phyloP scores from a whole-genome alignment of 345 rosid genomes.

The Aurinia saxatilis region DNA sequence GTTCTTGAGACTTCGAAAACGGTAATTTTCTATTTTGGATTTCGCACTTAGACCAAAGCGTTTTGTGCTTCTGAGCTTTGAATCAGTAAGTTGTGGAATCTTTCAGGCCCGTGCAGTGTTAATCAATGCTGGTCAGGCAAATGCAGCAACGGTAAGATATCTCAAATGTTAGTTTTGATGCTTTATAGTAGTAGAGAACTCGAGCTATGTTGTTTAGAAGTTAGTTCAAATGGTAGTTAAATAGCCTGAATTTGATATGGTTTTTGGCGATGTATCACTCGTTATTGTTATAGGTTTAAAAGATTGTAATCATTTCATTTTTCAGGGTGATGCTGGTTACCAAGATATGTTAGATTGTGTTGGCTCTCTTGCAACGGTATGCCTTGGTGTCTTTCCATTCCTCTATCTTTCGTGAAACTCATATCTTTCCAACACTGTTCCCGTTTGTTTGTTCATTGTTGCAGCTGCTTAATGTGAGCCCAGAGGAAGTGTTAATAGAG shows the following conservation, averaged over 20 bases:
- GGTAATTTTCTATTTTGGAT: conserved; percentile 28
- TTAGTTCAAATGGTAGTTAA: not conserved
- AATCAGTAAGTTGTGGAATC: not conserved
- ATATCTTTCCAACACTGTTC: not conserved
- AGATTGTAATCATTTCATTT: not conserved
- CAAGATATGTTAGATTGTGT: conserved; percentile 79
- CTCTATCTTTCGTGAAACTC: not conserved
- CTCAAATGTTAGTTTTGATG: conserved; percentile 4
- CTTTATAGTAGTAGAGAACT: not conserved
- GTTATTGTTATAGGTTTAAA: not conserved
- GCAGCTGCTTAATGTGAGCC: conserved; percentile 57
- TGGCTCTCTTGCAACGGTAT: conserved; percentile 56
- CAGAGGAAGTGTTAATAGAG: conserved; percentile 69
- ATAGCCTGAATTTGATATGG: not conserved
- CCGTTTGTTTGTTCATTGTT: conserved; percentile 5
- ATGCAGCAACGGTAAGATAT: conserved; percentile 91
- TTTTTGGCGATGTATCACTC: not conserved
- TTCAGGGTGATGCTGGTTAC: conserved; percentile 93
- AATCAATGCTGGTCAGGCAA: conserved; percentile 98
- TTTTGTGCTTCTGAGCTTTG: not conserved
- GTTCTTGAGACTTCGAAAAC: conserved; percentile 42
- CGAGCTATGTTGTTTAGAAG: not conserved
- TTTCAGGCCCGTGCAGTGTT: conserved; percentile 87
- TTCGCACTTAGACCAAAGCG: not conserved
- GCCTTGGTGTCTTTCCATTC: not conserved